phyloP scores from a whole-genome alignment of 2,329 filamentous ascomycete genomes.

The Hymenoscyphus fraxineus region DNA sequence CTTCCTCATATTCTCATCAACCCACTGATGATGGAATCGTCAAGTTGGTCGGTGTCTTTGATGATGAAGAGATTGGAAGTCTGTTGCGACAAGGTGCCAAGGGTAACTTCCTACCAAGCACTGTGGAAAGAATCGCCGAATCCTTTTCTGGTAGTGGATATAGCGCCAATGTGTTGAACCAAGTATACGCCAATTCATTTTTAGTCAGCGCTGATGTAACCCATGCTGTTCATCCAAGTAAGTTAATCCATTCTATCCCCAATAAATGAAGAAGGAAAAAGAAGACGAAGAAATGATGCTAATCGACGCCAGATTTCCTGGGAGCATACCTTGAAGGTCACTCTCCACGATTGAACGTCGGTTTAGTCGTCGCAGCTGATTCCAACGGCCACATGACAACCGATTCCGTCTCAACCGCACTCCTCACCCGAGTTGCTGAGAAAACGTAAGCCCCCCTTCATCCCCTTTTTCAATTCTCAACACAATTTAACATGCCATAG shows the following conservation, averaged over 20 bases:
- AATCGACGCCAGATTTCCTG: slow-evolving; percentile 58
- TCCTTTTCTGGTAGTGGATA: slow-evolving; percentile 47
- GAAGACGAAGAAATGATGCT: not conserved
- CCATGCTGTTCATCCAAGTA: slow-evolving; percentile 82
- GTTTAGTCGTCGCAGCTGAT: slow-evolving; percentile 75
- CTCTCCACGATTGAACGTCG: slow-evolving; percentile 82
- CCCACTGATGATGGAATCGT: slow-evolving; percentile 62
- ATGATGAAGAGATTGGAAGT: slow-evolving; percentile 95
- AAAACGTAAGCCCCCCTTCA: slow-evolving; percentile 37
- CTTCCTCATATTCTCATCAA: slow-evolving; percentile 54
- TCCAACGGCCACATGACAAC: slow-evolving; percentile 96
- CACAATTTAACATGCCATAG: slow-evolving; percentile 33
- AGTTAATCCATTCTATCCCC: not conserved
- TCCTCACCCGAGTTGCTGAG: slow-evolving; percentile 75
- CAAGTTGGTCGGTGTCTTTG: slow-evolving; percentile 90
- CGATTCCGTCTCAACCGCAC: slow-evolving; percentile 77
- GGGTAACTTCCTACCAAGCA: slow-evolving; percentile 80
- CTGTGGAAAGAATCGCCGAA: slow-evolving; percentile 79
- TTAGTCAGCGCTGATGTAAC: slow-evolving; percentile 89
- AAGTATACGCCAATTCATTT: slow-evolving; percentile 89
- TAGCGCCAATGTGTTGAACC: slow-evolving; percentile 63
- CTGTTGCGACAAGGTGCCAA: slow-evolving; percentile 84
- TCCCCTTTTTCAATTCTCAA: too few species aligned
- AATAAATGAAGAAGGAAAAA: too few species aligned
- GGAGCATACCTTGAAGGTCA: slow-evolving; percentile 80